Conservation (phyloP, 1,284 basidiomycete species). For the Tremellales sp. region DNA sequence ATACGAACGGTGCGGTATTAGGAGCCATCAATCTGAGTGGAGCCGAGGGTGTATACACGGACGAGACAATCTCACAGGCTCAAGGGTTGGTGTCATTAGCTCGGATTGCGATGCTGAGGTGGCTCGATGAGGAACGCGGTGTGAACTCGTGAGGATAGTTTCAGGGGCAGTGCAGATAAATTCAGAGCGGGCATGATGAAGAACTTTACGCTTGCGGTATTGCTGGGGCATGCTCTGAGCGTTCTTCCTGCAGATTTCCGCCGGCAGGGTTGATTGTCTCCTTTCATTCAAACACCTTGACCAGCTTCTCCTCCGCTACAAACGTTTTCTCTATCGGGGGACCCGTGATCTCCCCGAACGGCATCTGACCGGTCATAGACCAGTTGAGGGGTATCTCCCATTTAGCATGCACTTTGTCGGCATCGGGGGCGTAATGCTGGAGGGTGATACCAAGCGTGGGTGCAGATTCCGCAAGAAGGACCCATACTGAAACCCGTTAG, state of each 20-base stretch:
- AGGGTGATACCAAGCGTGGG: slow-evolving; percentile 5
- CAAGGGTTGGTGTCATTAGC: neutral
- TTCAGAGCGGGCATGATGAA: too few relatives aligned
- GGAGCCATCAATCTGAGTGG: neutral
- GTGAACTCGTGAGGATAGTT: too few relatives aligned
- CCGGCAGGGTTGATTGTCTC: too few relatives aligned
- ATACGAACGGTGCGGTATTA: neutral
- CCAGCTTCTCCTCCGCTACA: neutral
- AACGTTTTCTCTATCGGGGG: neutral
- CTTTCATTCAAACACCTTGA: neutral
- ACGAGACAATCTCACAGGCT: neutral
- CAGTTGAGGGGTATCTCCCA: slow-evolving; percentile 10
- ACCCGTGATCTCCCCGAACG: slow-evolving; percentile 7
- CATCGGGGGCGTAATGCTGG: slow-evolving; percentile 13
- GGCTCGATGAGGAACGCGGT: too few relatives aligned
- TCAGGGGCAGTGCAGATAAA: too few relatives aligned
- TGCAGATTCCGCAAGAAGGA: slow-evolving; percentile 1
- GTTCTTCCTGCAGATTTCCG: too few relatives aligned
- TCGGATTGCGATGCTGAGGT: too few relatives aligned
- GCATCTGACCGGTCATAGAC: slow-evolving; percentile 16
- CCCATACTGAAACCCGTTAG: slow-evolving; percentile 1
- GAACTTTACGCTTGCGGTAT: too few relatives aligned
- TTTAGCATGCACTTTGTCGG: neutral
- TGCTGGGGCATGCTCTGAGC: too few relatives aligned
- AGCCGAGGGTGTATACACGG: neutral